These are phyloP conservation scores for Piper longum DNA, from an alignment of 164 flowering plant genomes.

Conservation along the genomic window DNA sequence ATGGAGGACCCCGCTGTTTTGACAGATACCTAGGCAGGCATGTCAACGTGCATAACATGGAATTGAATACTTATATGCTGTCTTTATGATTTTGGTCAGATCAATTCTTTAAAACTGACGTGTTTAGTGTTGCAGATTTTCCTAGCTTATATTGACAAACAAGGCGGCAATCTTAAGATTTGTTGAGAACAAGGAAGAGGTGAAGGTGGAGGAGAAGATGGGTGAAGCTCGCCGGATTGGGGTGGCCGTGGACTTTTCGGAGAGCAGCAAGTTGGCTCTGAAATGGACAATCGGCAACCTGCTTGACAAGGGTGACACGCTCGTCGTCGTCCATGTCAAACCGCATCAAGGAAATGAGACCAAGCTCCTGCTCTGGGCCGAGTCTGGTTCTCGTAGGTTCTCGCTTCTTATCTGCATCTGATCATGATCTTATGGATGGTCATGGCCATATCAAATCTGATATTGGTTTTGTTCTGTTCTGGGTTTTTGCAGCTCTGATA, in stretches of 20 bases:
- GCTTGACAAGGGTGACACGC: constrained; percentile 34
- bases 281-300: constrained; percentile 53
- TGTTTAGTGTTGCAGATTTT: no score
- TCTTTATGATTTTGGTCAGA: no score
- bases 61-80: no score
- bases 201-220: constrained; percentile 6
- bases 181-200: constrained; percentile 12
- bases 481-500: constrained; percentile 42
- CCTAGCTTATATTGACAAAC: background rate
- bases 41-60: no score
- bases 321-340: no score
- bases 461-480: background rate
- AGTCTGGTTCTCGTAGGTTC: no score
- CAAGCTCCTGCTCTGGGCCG: no score
- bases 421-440: background rate
- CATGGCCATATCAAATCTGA: background rate
- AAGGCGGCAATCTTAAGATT: constrained; percentile 24
- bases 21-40: no score
- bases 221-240: constrained; percentile 35
- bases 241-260: constrained; percentile 59
- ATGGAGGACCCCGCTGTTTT: no score
- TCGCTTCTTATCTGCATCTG: background rate
- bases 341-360: no score
- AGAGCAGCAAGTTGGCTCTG: constrained; percentile 49
- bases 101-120: no score